Base-by-base conservation (phyloP, 148 eudicot species). In the Arctostaphylos glauca region DNA sequence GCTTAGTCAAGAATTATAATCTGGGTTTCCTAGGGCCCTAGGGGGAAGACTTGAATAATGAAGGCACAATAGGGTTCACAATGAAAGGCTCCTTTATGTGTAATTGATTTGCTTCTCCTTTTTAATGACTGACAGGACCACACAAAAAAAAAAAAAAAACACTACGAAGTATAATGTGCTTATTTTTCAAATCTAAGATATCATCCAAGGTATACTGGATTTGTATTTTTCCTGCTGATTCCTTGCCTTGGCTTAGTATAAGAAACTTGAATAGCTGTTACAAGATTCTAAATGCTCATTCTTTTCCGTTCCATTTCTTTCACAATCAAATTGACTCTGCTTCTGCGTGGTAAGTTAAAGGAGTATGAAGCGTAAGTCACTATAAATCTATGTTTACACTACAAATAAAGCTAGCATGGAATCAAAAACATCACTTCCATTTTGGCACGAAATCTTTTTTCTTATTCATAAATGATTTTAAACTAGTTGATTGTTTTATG, bases 261-360 rank as follows among this genome's bases (percentile, higher is more conserved):
- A 6, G n/a, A 18, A 43, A 44, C 76, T 72, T 10, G 76, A 72
- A 18, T 46, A 44, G 50, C 76, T 72, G 76, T 43, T 71, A 47
- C 90, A 84, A 90, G 77, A 74, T 74, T 74, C 76, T 46, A 72
- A 72, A 74, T 21, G 77, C 48, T 74, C 55, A 3, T 48, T 74
- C 10, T 16, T 74, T 74, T n/a, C 10, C 74, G 7, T 44, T 74
- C 77, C 38, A 48, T 23, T 49, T 74, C 53, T 47, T 74, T 4
- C 13, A 7, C 8, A 74, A 46, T 72, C 1, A 44, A 44, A 18
- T 72, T 43, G 25, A 72, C 49, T 72, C 44, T 46, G 54, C 15
- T 74, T 48, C 46, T 18, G 43, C 47, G 77, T 19, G 10, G 5
- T 44, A 71, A 31, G n/a, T 46, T 72, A 46, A 72, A 1, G 19